phyloP scores from a whole-genome alignment of 2,329 filamentous ascomycete genomes.

The Arthrobotrys musiformis region DNA sequence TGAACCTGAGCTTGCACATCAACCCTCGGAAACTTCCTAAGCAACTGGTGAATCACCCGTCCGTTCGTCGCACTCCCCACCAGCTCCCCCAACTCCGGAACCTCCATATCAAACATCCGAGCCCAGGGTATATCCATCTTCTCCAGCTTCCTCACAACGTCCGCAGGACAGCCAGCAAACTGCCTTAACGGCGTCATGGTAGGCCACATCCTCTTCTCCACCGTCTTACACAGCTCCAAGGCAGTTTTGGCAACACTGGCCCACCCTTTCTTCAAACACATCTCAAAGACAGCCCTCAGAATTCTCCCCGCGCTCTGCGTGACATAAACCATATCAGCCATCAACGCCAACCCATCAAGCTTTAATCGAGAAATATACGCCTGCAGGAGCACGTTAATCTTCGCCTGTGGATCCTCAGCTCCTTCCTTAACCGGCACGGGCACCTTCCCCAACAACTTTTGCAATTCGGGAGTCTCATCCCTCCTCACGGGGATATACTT shows the following conservation, averaged over 20 bases:
- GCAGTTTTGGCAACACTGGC: constrained; percentile 90
- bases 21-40: constrained; percentile 91
- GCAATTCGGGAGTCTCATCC: constrained; percentile 95
- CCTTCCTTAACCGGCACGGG: constrained; percentile 97
- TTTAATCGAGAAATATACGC: constrained; percentile 96
- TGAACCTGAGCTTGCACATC: constrained; percentile 94
- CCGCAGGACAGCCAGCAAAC: constrained; percentile 79
- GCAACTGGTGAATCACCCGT: constrained; percentile 82
- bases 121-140: constrained; percentile 93
- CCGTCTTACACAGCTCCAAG: constrained; percentile 97
- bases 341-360: constrained; percentile 90
- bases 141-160: constrained; percentile 91
- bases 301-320: constrained; percentile 98
- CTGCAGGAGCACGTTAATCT: constrained; percentile 97
- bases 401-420: constrained; percentile 94
- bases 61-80: constrained; percentile 72
- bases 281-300: constrained; percentile 93
- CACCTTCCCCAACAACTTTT: constrained; percentile 87
- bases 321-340: constrained; percentile 99
- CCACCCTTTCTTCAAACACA: constrained; percentile 97
- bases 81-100: constrained; percentile 67
- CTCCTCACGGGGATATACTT: constrained; percentile 98
- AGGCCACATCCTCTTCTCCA: constrained; percentile 99
- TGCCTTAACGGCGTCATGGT: constrained; percentile 97
- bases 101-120: constrained; percentile 95